Percentiles rank a stretch among this genome's conserved stretches.
These are phyloP conservation scores for Beauveria medogensis DNA, from an alignment of 2,329 filamentous ascomycete species.

Conservation along the genomic window DNA sequence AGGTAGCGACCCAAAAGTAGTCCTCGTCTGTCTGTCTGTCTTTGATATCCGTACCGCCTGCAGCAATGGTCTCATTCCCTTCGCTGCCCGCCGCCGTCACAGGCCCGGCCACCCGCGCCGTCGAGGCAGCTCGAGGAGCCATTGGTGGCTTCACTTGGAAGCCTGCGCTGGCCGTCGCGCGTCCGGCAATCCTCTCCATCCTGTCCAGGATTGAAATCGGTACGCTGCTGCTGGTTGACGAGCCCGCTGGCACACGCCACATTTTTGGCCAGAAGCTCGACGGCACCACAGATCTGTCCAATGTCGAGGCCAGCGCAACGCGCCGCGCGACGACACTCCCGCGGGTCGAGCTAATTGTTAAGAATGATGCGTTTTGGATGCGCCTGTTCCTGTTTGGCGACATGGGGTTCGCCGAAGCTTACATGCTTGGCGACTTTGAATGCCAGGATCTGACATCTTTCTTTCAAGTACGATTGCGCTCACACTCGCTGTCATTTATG, in stretches of 20 bases:
- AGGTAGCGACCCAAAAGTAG: background rate
- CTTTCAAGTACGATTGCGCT: conserved; percentile 47
- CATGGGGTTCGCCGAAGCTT: conserved; percentile 67
- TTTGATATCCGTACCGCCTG: background rate
- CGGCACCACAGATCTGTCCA: conserved; percentile 26
- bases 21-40: no score
- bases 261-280: conserved; percentile 39
- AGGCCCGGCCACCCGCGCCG: conserved; percentile 30
- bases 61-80: conserved; percentile 12
- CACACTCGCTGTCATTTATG: background rate
- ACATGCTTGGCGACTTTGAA: conserved; percentile 64
- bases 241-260: conserved; percentile 32
- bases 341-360: conserved; percentile 48
- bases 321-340: conserved; percentile 28
- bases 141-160: conserved; percentile 40
- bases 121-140: conserved; percentile 32
- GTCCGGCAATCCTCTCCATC: conserved; percentile 35
- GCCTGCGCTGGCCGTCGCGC: conserved; percentile 38
- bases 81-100: conserved; percentile 30
- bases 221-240: conserved; percentile 40
- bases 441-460: conserved; percentile 60
- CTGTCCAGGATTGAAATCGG: conserved; percentile 40
- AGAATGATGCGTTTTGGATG: conserved; percentile 63
- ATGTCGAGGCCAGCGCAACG: conserved; percentile 26
- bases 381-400: conserved; percentile 61